phyloP scores from a whole-genome alignment of 2,329 filamentous ascomycete species.

The Paraphoma sp. region DNA sequence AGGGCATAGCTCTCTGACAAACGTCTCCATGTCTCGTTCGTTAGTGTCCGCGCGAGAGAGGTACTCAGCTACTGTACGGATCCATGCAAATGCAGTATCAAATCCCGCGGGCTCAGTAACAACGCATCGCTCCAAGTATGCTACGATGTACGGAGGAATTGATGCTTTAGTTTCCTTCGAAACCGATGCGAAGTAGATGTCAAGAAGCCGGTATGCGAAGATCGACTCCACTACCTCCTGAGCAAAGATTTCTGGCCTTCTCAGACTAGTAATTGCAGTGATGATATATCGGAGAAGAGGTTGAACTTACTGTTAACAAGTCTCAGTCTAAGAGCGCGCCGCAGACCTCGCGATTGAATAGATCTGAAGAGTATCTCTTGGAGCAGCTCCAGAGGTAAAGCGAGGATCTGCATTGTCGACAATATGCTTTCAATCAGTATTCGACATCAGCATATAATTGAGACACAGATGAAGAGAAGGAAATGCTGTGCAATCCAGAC shows the following conservation, averaged over 20 bases:
- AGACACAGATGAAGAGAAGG: too few species aligned
- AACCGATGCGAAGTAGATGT: neutral
- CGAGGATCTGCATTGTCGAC: neutral
- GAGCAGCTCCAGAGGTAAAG: neutral
- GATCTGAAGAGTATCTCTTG: slow-evolving; percentile 1
- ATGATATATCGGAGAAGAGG: neutral
- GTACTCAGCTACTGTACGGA: too few species aligned
- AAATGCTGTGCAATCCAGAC: too few species aligned
- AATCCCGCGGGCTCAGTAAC: neutral
- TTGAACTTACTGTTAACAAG: slow-evolving; percentile 1
- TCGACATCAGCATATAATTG: too few species aligned
- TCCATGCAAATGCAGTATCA: too few species aligned
- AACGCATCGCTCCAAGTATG: neutral
- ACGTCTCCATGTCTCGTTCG: too few species aligned
- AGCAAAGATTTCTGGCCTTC: neutral
- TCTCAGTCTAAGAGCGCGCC: neutral
- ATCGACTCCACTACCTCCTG: neutral
- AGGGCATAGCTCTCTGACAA: too few species aligned
- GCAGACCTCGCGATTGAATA: neutral
- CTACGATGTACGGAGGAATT: neutral
- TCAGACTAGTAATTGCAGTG: neutral
- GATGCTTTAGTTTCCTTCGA: neutral
- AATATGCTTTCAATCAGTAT: too few species aligned
- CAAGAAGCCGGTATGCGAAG: neutral
- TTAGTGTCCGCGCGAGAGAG: too few species aligned